These are phyloP conservation scores for Podaxis pistillaris DNA, from an alignment of 768 basidiomycete genomes.

Conservation along the genomic window DNA sequence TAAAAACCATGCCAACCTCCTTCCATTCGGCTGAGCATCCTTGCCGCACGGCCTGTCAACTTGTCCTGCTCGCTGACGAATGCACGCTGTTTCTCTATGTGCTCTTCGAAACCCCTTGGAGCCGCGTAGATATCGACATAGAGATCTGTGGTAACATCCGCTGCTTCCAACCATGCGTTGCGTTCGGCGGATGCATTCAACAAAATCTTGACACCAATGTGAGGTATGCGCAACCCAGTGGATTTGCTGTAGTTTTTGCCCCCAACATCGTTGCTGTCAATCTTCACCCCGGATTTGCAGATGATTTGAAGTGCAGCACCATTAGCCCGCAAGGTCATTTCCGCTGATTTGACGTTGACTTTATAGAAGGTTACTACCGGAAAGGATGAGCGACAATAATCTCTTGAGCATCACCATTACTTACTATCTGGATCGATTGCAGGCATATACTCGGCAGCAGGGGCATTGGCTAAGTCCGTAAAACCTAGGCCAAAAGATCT, in stretches of 20 bases:
- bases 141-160: conserved; percentile 47
- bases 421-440: conserved; percentile 76
- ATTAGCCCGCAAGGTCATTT: conserved; percentile 54
- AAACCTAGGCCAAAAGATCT: conserved; percentile 69
- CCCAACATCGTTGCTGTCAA: conserved; percentile 77
- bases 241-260: conserved; percentile 65
- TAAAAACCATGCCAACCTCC: conserved; percentile 2
- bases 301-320: conserved; percentile 52
- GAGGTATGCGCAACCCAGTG: conserved; percentile 57
- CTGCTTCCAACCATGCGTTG: conserved; percentile 69
- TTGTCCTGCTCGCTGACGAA: conserved; percentile 75
- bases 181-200: conserved; percentile 36
- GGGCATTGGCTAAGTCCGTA: conserved; percentile 75
- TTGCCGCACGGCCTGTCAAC: conserved; percentile 59
- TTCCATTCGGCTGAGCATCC: conserved; percentile 42
- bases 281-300: conserved; percentile 55
- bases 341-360: conserved; percentile 51
- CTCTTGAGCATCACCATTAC: conserved; percentile 21
- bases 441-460: conserved; percentile 64
- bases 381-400: conserved; percentile 9
- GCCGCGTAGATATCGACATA: conserved; percentile 70
- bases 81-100: conserved; percentile 51
- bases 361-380: conserved; percentile 81
- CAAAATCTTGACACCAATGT: conserved; percentile 48
- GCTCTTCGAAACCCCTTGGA: conserved; percentile 52